A percentile compares a stretch with the other conserved stretches of the same genome.
Conservation (phyloP, 2,329 filamentous ascomycete genomes). For the Rugonectria rugulosa region DNA sequence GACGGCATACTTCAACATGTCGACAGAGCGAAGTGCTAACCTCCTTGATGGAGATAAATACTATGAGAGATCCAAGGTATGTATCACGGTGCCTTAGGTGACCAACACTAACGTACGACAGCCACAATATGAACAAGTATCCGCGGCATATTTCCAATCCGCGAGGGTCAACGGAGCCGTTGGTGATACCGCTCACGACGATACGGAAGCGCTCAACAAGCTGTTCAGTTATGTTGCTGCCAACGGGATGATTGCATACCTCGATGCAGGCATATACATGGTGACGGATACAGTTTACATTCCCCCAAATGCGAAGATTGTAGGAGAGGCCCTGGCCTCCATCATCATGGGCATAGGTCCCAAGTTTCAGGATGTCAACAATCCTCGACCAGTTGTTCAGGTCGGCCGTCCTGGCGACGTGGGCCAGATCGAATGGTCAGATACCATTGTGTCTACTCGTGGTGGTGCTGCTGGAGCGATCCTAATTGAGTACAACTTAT, state of each 20-base stretch:
- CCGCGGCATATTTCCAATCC: slow-evolving; percentile 69
- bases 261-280: slow-evolving; percentile 69
- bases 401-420: slow-evolving; percentile 69
- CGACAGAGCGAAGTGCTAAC: slow-evolving; percentile 27
- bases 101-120: slow-evolving; percentile 24
- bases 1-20: slow-evolving; percentile 31
- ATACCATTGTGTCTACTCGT: slow-evolving; percentile 74
- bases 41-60: slow-evolving; percentile 64
- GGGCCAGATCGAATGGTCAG: slow-evolving; percentile 74
- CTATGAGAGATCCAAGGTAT: slow-evolving; percentile 73
- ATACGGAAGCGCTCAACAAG: slow-evolving; percentile 68
- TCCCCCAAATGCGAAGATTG: slow-evolving; percentile 60
- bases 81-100: neutral
- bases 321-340: slow-evolving; percentile 65
- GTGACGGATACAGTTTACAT: slow-evolving; percentile 63
- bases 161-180: slow-evolving; percentile 59
- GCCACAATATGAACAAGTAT: slow-evolving; percentile 73
- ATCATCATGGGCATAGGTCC: slow-evolving; percentile 63
- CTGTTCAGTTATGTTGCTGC: slow-evolving; percentile 64
- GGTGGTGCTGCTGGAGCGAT: slow-evolving; percentile 73
- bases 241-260: slow-evolving; percentile 63
- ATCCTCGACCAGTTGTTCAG: slow-evolving; percentile 70
- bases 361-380: slow-evolving; percentile 63
- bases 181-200: slow-evolving; percentile 79
- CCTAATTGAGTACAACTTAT: slow-evolving; percentile 77